These are phyloP conservation scores for Paramyrothecium sp. DNA, from an alignment of 2,329 filamentous ascomycete species.

Conservation along the genomic window DNA sequence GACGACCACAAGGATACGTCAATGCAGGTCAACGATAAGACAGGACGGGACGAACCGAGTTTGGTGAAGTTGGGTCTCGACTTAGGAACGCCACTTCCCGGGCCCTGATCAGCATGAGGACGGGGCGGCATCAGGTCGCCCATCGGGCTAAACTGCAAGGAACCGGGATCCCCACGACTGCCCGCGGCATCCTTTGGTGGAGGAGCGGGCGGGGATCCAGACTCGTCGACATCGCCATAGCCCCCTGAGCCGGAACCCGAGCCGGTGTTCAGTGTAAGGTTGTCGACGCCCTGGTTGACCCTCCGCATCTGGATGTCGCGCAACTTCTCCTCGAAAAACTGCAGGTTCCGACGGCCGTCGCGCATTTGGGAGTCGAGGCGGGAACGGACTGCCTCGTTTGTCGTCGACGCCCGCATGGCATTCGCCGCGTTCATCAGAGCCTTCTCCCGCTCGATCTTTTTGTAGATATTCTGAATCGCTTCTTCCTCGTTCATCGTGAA, in stretches of 20 bases:
- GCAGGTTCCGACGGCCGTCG: slow-evolving; percentile 87
- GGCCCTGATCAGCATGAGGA: slow-evolving; percentile 70
- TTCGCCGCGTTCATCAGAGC: slow-evolving; percentile 91
- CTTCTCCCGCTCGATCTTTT: slow-evolving; percentile 98
- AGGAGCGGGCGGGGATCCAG: slow-evolving; percentile 56
- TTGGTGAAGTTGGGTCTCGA: slow-evolving; percentile 90
- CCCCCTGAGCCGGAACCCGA: background rate
- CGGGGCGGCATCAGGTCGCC: slow-evolving; percentile 77
- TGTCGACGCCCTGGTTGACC: slow-evolving; percentile 65
- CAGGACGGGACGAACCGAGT: slow-evolving; percentile 63
- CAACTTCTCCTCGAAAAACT: slow-evolving; percentile 93
- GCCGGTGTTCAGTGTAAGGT: slow-evolving; percentile 59
- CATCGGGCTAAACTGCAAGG: slow-evolving; percentile 66
- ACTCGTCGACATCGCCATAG: slow-evolving; percentile 27
- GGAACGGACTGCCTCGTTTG: slow-evolving; percentile 87
- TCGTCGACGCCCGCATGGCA: slow-evolving; percentile 92
- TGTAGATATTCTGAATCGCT: slow-evolving; percentile 75
- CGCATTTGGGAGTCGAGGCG: slow-evolving; percentile 92
- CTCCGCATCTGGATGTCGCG: slow-evolving; percentile 82
- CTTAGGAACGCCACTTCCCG: slow-evolving; percentile 67
- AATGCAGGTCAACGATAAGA: background rate
- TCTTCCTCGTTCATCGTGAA: slow-evolving; percentile 63
- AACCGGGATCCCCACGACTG: slow-evolving; percentile 51
- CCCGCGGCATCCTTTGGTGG: slow-evolving; percentile 68
- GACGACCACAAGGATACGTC: background rate